Percentiles rank a stretch among this genome's conserved stretches.
phyloP scores from a whole-genome alignment of 352 stramenopile genomes.

The Phytophthora boehmeriae region DNA sequence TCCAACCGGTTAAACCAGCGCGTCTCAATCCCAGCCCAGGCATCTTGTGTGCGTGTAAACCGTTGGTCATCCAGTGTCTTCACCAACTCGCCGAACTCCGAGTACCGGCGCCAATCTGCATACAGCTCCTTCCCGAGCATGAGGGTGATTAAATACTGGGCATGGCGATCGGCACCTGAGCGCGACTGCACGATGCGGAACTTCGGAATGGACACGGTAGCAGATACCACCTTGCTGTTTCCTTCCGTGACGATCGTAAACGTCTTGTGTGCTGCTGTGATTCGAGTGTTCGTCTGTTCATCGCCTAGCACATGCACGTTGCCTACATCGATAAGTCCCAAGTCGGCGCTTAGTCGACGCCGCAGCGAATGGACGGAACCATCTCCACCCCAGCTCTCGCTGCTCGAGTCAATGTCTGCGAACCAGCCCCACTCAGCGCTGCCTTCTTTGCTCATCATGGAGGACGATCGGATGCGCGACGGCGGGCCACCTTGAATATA shows the following conservation, averaged over 20 bases:
- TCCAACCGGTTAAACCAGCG: constrained; percentile 89
- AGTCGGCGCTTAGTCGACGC: constrained; percentile 70
- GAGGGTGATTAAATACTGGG: constrained; percentile 88
- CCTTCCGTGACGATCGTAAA: constrained; percentile 81
- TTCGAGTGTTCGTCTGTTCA: constrained; percentile 84
- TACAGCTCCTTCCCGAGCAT: constrained; percentile 89
- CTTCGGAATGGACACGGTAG: constrained; percentile 85
- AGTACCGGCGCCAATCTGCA: constrained; percentile 88
- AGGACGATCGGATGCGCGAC: constrained; percentile 67
- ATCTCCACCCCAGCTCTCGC: constrained; percentile 79
- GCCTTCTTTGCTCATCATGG: constrained; percentile 75
- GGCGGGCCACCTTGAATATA: constrained; percentile 36
- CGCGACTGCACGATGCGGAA: constrained; percentile 89
- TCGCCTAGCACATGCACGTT: constrained; percentile 81
- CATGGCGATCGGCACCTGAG: constrained; percentile 78
- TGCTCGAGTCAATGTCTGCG: constrained; percentile 87
- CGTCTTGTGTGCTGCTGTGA: constrained; percentile 87
- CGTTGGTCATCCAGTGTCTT: constrained; percentile 76
- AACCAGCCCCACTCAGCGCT: constrained; percentile 91
- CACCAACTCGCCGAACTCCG: constrained; percentile 84
- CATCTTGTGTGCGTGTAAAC: constrained; percentile 65
- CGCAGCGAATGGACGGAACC: constrained; percentile 66
- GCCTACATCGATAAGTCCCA: constrained; percentile 69
- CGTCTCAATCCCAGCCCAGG: constrained; percentile 81
- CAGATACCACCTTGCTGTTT: constrained; percentile 80